Base-by-base conservation (phyloP, 768 basidiomycete species). In the Lentinula guzmanii region DNA sequence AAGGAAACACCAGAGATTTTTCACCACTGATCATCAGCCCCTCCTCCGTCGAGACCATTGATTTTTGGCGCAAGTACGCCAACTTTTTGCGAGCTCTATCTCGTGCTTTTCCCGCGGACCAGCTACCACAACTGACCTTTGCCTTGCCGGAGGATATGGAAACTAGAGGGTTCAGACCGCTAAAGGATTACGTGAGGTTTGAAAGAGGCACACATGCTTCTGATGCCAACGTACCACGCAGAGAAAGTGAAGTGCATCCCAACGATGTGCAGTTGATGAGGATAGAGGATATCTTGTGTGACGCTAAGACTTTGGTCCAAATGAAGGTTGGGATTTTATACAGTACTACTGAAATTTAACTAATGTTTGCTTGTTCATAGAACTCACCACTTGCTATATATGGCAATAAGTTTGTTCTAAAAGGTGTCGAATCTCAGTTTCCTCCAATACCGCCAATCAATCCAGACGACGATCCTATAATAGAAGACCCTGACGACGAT, bases 211-310 rank as follows among this genome's bases (percentile, higher is more conserved):
- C 56, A 52, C 64, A 66, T 60, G 69, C 72, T 66, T 75, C 59
- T 63, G 13, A 43, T 41, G 66, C 4, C 18, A 55, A 60, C 24
- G 64, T 60, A 33, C 33, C 52, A 33, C 66, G 58, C 43, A 52
- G 61, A 28, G 71, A 70, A 37, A 41, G 34, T 16, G 72, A 81
- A 63, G 80, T 78, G 39, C 83, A 98, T 75, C 97, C 97, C 7
- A 98, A 99, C 66, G 95, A 91, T 62, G 94, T 96, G 76, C 91
- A 95, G 66, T 75, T 99, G 46, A 95, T 98, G 93, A 81, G 97
- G 65, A 90, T 99, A 61, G 80, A 84, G 51, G 96, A 97, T 73
- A 75, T 97, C 45, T 76, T 95, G 52, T 74, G 80, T 13, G 93
- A 97, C 68, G 89, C 88, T 1, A 79, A 75, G 64, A 71, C 76